Evolutionary conservation across 75 land plant genomes (phyloP).

Genomic region (Isoetes taiwanensis): DNA sequence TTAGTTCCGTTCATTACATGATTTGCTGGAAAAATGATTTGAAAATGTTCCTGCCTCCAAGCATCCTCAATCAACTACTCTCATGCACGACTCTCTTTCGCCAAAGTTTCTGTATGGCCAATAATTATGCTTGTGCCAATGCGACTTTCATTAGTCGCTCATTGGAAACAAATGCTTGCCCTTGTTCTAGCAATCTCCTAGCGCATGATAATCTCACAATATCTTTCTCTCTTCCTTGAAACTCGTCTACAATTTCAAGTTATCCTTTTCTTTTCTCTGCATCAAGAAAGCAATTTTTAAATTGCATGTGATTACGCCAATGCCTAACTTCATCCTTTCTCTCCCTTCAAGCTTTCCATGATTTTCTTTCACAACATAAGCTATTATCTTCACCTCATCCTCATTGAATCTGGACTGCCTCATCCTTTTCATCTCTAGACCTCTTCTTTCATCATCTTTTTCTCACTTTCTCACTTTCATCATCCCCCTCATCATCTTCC

Average conservation of each 20-base stretch:
- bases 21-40: too few relatives aligned
- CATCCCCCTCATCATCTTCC: too few relatives aligned
- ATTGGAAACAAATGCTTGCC: constrained; percentile 16
- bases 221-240: constrained; percentile 27
- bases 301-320: constrained; percentile 16
- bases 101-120: constrained; percentile 16
- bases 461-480: too few relatives aligned
- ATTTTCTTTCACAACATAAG: constrained; percentile 12
- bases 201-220: constrained; percentile 18
- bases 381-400: constrained; percentile 15
- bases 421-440: constrained; percentile 4
- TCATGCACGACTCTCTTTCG: constrained; percentile 12
- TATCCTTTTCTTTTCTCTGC: constrained; percentile 8
- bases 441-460: too few relatives aligned
- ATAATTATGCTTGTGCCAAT: constrained; percentile 16
- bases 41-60: constrained; percentile 11
- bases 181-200: constrained; percentile 8
- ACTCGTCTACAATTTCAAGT: constrained; percentile 17
- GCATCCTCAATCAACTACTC: constrained; percentile 14
- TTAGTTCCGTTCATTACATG: too few relatives aligned
- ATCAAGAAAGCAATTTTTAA: constrained; percentile 7
- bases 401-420: constrained; percentile 12
- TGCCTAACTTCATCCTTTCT: not conserved
- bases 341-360: constrained; percentile 2
- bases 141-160: constrained; percentile 23